Evolutionary conservation across 2,329 filamentous ascomycete species (phyloP), one percentile per base, ranked within the genome.

Genomic region (Xylariaceae sp.): DNA sequence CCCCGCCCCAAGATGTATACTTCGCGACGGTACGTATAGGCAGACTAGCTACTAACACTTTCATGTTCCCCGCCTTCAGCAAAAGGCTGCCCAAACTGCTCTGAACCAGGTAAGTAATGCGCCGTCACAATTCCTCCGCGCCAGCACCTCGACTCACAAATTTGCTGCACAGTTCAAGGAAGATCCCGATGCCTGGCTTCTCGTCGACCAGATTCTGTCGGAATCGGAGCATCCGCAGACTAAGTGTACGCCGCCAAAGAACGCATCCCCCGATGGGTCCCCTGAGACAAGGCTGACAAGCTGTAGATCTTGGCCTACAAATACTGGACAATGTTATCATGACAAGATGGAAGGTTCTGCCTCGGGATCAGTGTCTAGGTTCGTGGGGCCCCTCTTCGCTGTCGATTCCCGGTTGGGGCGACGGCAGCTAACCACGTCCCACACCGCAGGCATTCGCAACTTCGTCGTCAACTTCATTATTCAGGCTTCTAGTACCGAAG

Each of bases 401-500:
- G 40, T 40, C 19, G 32, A 40, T 48, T 45, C 45, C 23, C 42
- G 20, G 44, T 20, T 40, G 41, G 19, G 20, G 9, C 19, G 20
- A 21, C 32, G 32, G 16, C 23, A 18, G 21, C 59, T 58, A 55
- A 62, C 73, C 61, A 62, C 41, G 5, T 47, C 23, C 23, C 45
- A 37, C 68, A 96, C 23, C 45, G 40, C 68, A 96, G 95, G 95
- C 63, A 99, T 99, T 71, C 92, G 95, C 69, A 99, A 99, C 80
- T 99, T 99, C 74, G 91, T 99, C 60, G 95, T 99, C 69, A 92
- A 96, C 78, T 96, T 96, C 79, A 99, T 99, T 75, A 93, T 99
- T 73, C 88, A 96, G 73, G 90, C 88, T 74, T 98, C 95, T 45
- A 88, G 85, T 74, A 89, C 91, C 60, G 93, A 98, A 75, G 93